Evolutionary conservation across 164 flowering plant genomes (phyloP), one percentile per base, ranked within the genome.

Genomic region (Kalanchoe fedtschenkoi): DNA sequence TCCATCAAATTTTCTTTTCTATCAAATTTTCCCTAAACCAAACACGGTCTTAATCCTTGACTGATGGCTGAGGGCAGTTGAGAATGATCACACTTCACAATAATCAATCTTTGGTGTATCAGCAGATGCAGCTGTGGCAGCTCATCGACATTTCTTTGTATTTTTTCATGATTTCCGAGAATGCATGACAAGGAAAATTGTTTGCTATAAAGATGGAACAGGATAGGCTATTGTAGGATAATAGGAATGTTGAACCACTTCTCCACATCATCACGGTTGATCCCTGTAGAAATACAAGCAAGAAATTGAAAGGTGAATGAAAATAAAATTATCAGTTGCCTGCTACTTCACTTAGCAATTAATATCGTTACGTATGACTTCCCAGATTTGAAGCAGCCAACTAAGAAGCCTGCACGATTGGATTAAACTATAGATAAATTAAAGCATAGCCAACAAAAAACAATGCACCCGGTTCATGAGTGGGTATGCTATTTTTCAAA

Each of bases 1-100:
- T n/a, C n/a, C n/a, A n/a, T n/a, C n/a, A n/a, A n/a, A n/a, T n/a
- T n/a, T n/a, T n/a, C n/a, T n/a, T n/a, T n/a, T n/a, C n/a, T n/a
- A n/a, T n/a, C n/a, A n/a, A n/a, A n/a, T n/a, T n/a, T n/a, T n/a
- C n/a, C n/a, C n/a, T n/a, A n/a, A n/a, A n/a, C n/a, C n/a, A n/a
- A n/a, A n/a, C n/a, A n/a, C n/a, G n/a, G 56, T 51, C 30, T 51
- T 51, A n/a, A 51, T 30, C 30, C 56, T 51, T 51, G 56, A 14
- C 56, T 51, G n/a, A 51, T 51, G 16, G 56, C 56, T 24, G 56
- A 44, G 26, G 51, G 9, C 1, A 26, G 54, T 21, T 7, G 54
- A 47, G 11, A 32, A 24, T 51, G 56, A 3, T 10, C 32, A 4
- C 13, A 6, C 5, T 51, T 51, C 26, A 32, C 15, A 16, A 32